Evolutionary conservation across 2,329 filamentous ascomycete genomes (phyloP).

Genomic region (Lasiodiplodia sp.): DNA sequence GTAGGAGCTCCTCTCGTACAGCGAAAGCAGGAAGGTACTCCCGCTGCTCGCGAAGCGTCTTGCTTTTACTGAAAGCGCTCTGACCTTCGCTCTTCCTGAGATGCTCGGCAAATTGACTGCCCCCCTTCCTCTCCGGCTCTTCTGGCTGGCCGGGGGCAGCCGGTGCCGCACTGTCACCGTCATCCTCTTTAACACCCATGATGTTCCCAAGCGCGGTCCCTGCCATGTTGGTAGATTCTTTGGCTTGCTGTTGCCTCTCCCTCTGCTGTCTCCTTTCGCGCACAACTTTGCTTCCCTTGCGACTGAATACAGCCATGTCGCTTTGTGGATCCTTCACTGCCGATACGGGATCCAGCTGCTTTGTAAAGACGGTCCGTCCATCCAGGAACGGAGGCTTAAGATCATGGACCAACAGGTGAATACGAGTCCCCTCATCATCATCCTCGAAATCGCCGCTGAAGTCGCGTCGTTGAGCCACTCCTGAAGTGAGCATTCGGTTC

Average conservation of each 20-base stretch:
- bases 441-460: slow-evolving; percentile 83
- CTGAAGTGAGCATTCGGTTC: slow-evolving; percentile 96
- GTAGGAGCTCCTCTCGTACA: slow-evolving; percentile 88
- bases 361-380: slow-evolving; percentile 94
- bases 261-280: slow-evolving; percentile 90
- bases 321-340: slow-evolving; percentile 94
- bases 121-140: slow-evolving; percentile 62
- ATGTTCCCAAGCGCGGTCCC: slow-evolving; percentile 93
- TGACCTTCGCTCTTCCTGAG: slow-evolving; percentile 84
- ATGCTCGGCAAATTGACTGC: slow-evolving; percentile 86
- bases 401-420: slow-evolving; percentile 93
- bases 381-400: slow-evolving; percentile 93
- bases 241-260: slow-evolving; percentile 91
- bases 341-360: slow-evolving; percentile 92
- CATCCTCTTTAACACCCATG: slow-evolving; percentile 93
- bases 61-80: slow-evolving; percentile 92
- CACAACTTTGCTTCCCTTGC: slow-evolving; percentile 93
- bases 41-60: slow-evolving; percentile 86
- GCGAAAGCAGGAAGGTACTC: slow-evolving; percentile 96
- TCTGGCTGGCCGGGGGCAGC: slow-evolving; percentile 70
- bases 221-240: slow-evolving; percentile 90
- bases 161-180: slow-evolving; percentile 83
- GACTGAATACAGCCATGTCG: slow-evolving; percentile 97
- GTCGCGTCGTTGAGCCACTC: slow-evolving; percentile 88
- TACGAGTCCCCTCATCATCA: slow-evolving; percentile 86